Conservation (phyloP, 306 rosid genomes). For the Vigna reflexopilosa region DNA sequence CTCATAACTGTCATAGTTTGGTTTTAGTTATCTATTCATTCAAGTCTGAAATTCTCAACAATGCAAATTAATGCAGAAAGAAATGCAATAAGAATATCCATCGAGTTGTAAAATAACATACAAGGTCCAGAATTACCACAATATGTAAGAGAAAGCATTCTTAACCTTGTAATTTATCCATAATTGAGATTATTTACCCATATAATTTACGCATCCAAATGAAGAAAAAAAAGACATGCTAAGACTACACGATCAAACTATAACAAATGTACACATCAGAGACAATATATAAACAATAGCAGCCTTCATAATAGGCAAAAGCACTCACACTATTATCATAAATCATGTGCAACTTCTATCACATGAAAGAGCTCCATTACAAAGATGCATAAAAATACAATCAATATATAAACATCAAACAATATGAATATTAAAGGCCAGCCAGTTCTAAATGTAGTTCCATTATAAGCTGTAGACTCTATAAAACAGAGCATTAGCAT, state of each 20-base stretch:
- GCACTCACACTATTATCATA: slow-evolving; percentile 5
- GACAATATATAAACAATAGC: too few species aligned
- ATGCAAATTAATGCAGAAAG: slow-evolving; percentile 33
- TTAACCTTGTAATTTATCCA: slow-evolving; percentile 22
- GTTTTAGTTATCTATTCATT: slow-evolving; percentile 25
- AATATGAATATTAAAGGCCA: slow-evolving; percentile 14
- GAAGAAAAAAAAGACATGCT: background rate
- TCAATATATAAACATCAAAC: slow-evolving; percentile 3
- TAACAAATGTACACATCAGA: too few species aligned
- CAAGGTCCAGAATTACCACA: slow-evolving; percentile 16
- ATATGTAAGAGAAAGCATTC: slow-evolving; percentile 35
- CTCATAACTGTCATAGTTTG: slow-evolving; percentile 72
- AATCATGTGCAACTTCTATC: slow-evolving; percentile 27
- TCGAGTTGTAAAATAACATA: slow-evolving; percentile 29
- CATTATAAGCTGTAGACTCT: slow-evolving; percentile 5
- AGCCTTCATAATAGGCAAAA: slow-evolving; percentile 25
- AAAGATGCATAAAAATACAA: slow-evolving; percentile 10
- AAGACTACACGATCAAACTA: slow-evolving; percentile 31
- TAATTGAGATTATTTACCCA: slow-evolving; percentile 28
- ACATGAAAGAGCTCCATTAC: slow-evolving; percentile 16
- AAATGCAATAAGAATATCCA: slow-evolving; percentile 25
- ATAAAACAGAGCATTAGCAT: slow-evolving; percentile 1
- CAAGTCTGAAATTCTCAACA: slow-evolving; percentile 33
- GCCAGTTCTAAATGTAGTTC: slow-evolving; percentile 6
- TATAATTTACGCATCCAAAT: slow-evolving; percentile 29